phyloP scores from a whole-genome alignment of 768 basidiomycete genomes.

The Dendrothele bispora region DNA sequence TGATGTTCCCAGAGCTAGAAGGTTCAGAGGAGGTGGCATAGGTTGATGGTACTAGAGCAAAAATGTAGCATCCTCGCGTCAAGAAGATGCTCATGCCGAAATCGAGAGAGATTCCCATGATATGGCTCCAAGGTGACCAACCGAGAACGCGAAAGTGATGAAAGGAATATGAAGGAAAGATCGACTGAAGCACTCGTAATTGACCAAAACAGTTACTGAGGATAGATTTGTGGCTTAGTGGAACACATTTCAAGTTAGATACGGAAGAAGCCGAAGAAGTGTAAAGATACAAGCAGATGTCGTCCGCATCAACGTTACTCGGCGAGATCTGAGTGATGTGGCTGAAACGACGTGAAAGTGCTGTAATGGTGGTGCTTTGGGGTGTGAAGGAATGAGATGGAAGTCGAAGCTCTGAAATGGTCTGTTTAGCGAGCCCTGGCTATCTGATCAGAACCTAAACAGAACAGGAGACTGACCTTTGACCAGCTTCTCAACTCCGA shows the following conservation, averaged over 20 bases:
- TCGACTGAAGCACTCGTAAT: background rate
- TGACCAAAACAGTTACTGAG: conserved; percentile 4
- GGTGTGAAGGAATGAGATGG: no score
- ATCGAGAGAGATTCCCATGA: conserved; percentile 26
- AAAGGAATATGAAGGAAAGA: background rate
- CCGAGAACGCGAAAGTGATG: conserved; percentile 25
- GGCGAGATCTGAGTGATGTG: conserved; percentile 22
- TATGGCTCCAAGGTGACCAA: conserved; percentile 34
- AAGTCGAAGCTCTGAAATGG: conserved; percentile 19
- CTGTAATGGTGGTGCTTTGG: conserved; percentile 28
- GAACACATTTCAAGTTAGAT: conserved; percentile 34
- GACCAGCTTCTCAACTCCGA: conserved; percentile 18
- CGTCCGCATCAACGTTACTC: conserved; percentile 18
- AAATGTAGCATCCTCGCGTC: conserved; percentile 31
- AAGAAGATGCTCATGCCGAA: conserved; percentile 25
- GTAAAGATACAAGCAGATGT: conserved; percentile 29
- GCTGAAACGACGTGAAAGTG: conserved; percentile 26
- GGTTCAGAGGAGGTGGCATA: no score
- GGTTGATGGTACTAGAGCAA: conserved; percentile 28
- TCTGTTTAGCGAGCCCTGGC: conserved; percentile 20
- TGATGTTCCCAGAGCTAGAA: conserved; percentile 1
- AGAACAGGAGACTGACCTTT: conserved; percentile 18
- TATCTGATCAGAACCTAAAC: background rate
- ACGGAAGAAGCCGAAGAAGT: conserved; percentile 35
- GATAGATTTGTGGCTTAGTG: conserved; percentile 27